Percentiles rank a stretch among this genome's conserved stretches.
Evolutionary conservation across 176 grass and related monocot species (phyloP).

Genomic region (Aechmea fasciata): DNA sequence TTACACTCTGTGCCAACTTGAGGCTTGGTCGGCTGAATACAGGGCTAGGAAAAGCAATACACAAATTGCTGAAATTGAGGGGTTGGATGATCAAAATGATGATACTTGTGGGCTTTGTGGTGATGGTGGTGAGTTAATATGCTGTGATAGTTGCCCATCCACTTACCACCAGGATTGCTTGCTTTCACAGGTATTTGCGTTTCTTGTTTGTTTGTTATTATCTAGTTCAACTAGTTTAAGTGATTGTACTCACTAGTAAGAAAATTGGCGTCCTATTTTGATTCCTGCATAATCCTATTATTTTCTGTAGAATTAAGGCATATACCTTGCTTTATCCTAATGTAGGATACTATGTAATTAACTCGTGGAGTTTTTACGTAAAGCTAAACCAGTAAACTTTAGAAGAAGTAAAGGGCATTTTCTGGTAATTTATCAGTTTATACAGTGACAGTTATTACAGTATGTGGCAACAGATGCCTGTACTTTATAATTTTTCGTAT

Average conservation of each 20-base stretch:
- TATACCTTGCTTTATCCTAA: too few relatives aligned
- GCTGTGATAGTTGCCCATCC: conserved; percentile 94
- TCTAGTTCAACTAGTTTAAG: background rate
- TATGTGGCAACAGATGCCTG: too few relatives aligned
- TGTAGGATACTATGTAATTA: too few relatives aligned
- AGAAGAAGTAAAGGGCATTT: too few relatives aligned
- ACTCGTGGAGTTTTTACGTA: too few relatives aligned
- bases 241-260: background rate
- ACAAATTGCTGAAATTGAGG: conserved; percentile 36
- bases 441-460: too few relatives aligned
- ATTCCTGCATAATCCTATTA: too few relatives aligned
- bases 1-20: conserved; percentile 70
- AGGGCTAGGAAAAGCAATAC: conserved; percentile 47
- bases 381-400: too few relatives aligned
- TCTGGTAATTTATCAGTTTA: too few relatives aligned
- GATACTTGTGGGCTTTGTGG: conserved; percentile 95
- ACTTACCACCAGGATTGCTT: conserved; percentile 92
- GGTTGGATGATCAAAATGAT: conserved; percentile 62
- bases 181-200: conserved; percentile 49
- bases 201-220: conserved; percentile 8
- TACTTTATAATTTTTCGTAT: too few relatives aligned
- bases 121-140: conserved; percentile 93
- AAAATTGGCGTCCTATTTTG: too few relatives aligned
- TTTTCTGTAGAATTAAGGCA: too few relatives aligned
- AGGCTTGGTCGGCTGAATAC: conserved; percentile 92